These are phyloP conservation scores for Sporothrix variecibatus DNA, from an alignment of 2,329 filamentous ascomycete genomes.

Conservation along the genomic window DNA sequence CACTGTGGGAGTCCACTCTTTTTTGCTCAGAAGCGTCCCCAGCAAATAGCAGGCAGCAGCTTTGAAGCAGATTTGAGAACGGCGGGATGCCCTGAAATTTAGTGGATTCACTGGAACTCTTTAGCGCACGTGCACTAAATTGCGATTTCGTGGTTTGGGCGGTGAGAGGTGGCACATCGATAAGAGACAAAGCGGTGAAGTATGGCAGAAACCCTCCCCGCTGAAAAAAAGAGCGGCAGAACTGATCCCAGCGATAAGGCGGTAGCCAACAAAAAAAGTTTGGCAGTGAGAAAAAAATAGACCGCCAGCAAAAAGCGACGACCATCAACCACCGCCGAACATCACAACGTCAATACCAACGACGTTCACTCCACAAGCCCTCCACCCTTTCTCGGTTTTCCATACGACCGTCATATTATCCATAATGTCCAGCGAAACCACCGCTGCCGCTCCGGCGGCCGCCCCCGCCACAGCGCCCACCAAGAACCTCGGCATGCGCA, in stretches of 20 bases:
- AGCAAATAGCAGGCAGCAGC: conserved; percentile 18
- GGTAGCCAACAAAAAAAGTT: conserved; percentile 3
- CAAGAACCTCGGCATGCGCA: conserved; percentile 68
- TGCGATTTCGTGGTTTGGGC: conserved; percentile 18
- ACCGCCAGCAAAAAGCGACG: background rate
- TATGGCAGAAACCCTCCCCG: background rate
- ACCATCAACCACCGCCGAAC: background rate
- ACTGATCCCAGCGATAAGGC: background rate
- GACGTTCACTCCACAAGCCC: background rate
- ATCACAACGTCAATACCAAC: background rate
- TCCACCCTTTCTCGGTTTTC: background rate
- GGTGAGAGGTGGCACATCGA: conserved; percentile 23
- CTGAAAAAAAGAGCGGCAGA: conserved; percentile 22
- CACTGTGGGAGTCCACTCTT: background rate
- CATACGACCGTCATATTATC: too few species aligned
- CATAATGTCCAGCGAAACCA: conserved; percentile 47
- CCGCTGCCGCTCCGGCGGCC: conserved; percentile 40
- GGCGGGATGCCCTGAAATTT: background rate
- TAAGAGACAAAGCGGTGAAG: background rate
- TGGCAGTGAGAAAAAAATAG: background rate
- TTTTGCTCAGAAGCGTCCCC: background rate
- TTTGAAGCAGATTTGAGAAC: background rate
- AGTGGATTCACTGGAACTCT: background rate
- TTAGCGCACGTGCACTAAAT: background rate
- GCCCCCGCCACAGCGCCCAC: conserved; percentile 25